Percentiles rank a stretch among this genome's conserved stretches.
phyloP scores from a whole-genome alignment of 2,329 filamentous ascomycete species.

The Bisporella sp. region DNA sequence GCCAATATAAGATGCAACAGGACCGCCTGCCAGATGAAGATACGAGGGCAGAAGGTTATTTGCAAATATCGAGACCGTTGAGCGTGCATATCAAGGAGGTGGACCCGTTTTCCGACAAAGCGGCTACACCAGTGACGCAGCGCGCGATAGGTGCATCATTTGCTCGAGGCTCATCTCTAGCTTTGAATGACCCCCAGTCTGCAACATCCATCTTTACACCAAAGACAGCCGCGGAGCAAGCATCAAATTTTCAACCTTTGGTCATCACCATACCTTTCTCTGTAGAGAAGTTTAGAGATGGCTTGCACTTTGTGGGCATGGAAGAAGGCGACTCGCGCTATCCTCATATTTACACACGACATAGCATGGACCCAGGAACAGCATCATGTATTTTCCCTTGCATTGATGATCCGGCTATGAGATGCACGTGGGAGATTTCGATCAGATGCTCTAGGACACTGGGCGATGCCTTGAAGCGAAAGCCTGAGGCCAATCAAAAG shows the following conservation, averaged over 20 bases:
- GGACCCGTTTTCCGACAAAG: conserved; percentile 43
- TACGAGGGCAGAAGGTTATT: conserved; percentile 43
- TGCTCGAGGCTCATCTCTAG: conserved; percentile 20
- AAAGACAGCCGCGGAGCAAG: conserved; percentile 29
- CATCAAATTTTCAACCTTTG: conserved; percentile 47
- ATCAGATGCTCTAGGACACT: conserved; percentile 82
- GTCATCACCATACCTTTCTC: conserved; percentile 69
- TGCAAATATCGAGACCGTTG: conserved; percentile 52
- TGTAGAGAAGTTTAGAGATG: conserved; percentile 71
- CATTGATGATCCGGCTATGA: conserved; percentile 74
- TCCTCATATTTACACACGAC: conserved; percentile 85
- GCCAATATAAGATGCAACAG: conserved; percentile 70
- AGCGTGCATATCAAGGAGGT: conserved; percentile 55
- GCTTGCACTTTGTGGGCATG: conserved; percentile 84
- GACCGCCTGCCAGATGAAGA: conserved; percentile 40
- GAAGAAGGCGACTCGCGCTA: conserved; percentile 74
- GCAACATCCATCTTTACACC: conserved; percentile 23
- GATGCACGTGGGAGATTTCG: conserved; percentile 82
- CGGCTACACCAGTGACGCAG: conserved; percentile 36
- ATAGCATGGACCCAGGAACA: conserved; percentile 69
- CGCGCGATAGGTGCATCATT: conserved; percentile 27
- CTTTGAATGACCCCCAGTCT: conserved; percentile 27
- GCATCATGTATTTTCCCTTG: conserved; percentile 89
- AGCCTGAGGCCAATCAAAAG: conserved; percentile 31
- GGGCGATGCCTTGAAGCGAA: conserved; percentile 59